Percentiles rank a stretch among this genome's conserved stretches.
Conservation (phyloP, 2,329 filamentous ascomycete genomes). For the Coccinonectria pachysandricola region DNA sequence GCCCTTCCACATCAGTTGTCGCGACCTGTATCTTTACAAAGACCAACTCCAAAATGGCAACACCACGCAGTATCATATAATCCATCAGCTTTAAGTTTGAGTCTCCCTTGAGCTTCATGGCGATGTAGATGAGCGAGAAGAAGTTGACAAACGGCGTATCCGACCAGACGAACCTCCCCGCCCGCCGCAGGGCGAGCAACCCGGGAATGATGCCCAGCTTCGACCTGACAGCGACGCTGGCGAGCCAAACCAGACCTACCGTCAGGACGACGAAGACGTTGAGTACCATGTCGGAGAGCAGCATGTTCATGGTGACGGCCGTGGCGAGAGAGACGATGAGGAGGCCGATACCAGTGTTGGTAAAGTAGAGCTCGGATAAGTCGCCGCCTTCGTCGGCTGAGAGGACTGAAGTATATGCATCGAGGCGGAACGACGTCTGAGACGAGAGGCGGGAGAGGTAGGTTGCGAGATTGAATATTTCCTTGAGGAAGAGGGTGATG, state of each 20-base stretch:
- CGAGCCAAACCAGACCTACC: conserved; percentile 1
- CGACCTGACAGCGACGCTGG: conserved; percentile 1
- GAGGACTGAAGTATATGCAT: conserved; percentile 1
- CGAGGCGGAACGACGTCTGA: not conserved
- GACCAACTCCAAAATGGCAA: conserved; percentile 1
- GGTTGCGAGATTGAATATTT: not conserved
- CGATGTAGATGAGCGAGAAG: conserved; percentile 2
- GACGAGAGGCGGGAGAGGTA: not conserved
- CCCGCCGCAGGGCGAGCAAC: not conserved
- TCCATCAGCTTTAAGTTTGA: conserved; percentile 1
- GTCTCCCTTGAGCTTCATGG: not conserved
- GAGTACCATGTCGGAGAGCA: not conserved
- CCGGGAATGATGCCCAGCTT: not conserved
- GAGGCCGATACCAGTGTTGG: conserved; percentile 1
- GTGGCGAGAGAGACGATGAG: not conserved
- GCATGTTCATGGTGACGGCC: conserved; percentile 1
- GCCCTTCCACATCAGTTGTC: not conserved
- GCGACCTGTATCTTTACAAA: conserved; percentile 1
- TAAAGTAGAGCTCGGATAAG: conserved; percentile 1
- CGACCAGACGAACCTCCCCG: conserved; percentile 1
- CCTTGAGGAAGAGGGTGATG: conserved; percentile 2
- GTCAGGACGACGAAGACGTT: conserved; percentile 1
- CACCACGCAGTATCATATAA: conserved; percentile 1
- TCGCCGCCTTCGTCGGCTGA: not conserved
- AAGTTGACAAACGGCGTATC: conserved; percentile 4